Evolutionary conservation across 1,284 basidiomycete genomes (phyloP).

Genomic region (Chondrostereum purpureum): DNA sequence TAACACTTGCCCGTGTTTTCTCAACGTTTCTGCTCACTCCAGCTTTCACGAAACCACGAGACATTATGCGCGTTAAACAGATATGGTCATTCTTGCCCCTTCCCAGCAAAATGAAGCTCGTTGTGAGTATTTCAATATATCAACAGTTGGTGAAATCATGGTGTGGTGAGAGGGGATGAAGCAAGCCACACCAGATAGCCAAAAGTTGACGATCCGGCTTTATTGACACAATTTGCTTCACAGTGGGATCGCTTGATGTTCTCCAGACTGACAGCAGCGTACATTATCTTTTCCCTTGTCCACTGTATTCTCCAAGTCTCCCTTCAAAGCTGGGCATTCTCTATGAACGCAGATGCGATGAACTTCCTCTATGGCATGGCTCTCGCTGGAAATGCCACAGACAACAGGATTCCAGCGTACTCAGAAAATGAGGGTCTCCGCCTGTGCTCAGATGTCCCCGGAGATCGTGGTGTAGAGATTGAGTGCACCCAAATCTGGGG

Average conservation of each 20-base stretch:
- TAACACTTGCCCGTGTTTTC: slow-evolving; percentile 14
- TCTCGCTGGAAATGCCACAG: slow-evolving; percentile 39
- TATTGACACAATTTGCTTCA: background rate
- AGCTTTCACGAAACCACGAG: slow-evolving; percentile 2
- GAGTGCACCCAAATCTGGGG: slow-evolving; percentile 55
- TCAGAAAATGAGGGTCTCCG: slow-evolving; percentile 33
- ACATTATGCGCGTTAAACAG: slow-evolving; percentile 40
- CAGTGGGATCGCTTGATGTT: slow-evolving; percentile 70
- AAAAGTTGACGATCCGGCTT: background rate
- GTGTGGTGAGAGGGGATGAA: too few relatives aligned
- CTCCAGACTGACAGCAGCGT: slow-evolving; percentile 57
- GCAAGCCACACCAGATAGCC: background rate
- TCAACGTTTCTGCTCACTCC: slow-evolving; percentile 2
- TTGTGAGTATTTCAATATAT: slow-evolving; percentile 42
- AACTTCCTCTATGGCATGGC: slow-evolving; percentile 46
- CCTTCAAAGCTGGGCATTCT: slow-evolving; percentile 62
- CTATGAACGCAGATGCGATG: slow-evolving; percentile 54
- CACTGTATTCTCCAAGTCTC: slow-evolving; percentile 65
- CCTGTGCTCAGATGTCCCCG: slow-evolving; percentile 53
- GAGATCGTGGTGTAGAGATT: slow-evolving; percentile 33
- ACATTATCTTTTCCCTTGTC: slow-evolving; percentile 59
- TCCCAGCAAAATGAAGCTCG: slow-evolving; percentile 39
- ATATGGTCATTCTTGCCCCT: slow-evolving; percentile 33
- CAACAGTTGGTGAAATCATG: too few relatives aligned
- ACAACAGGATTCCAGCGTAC: slow-evolving; percentile 50